phyloP scores from a whole-genome alignment of 1,139 yeast genomes.

The Geotrichum klebahnii region DNA sequence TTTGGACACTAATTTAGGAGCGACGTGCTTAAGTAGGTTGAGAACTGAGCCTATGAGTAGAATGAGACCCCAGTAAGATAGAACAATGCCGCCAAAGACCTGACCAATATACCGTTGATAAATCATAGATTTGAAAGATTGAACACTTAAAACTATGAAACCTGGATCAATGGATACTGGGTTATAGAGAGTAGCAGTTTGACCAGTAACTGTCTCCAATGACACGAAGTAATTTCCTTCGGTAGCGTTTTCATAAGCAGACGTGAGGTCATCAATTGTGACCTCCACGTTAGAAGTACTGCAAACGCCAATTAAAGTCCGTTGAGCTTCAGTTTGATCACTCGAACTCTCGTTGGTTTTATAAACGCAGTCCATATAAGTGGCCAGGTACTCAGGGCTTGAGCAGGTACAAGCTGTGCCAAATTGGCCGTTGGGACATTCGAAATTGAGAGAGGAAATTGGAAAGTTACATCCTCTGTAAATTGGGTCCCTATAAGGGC shows the following conservation, averaged over 20 bases:
- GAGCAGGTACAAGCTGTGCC: constrained; percentile 7
- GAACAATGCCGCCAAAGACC: constrained; percentile 28
- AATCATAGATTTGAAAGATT: not conserved
- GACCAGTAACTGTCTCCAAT: constrained; percentile 2
- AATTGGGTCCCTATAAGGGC: constrained; percentile 1
- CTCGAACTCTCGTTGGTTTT: not conserved
- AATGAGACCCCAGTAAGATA: constrained; percentile 31
- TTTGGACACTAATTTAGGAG: constrained; percentile 12
- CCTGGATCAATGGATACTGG: not conserved
- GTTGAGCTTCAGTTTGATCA: not conserved
- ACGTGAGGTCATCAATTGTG: constrained; percentile 1
- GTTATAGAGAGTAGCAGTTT: constrained; percentile 1
- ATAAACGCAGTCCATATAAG: constrained; percentile 13
- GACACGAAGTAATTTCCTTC: constrained; percentile 12
- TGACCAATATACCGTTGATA: constrained; percentile 4
- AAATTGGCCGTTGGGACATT: constrained; percentile 11
- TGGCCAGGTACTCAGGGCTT: constrained; percentile 16
- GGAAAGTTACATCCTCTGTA: constrained; percentile 8
- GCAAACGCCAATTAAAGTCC: constrained; percentile 10
- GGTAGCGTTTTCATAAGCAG: constrained; percentile 8
- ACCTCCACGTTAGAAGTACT: not conserved
- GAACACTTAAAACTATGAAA: not conserved
- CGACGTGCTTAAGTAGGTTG: constrained; percentile 22
- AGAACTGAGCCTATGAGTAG: constrained; percentile 25
- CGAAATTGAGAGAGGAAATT: not conserved